Base-by-base conservation (phyloP, 306 rosid genomes). In the Arachis stenosperma region DNA sequence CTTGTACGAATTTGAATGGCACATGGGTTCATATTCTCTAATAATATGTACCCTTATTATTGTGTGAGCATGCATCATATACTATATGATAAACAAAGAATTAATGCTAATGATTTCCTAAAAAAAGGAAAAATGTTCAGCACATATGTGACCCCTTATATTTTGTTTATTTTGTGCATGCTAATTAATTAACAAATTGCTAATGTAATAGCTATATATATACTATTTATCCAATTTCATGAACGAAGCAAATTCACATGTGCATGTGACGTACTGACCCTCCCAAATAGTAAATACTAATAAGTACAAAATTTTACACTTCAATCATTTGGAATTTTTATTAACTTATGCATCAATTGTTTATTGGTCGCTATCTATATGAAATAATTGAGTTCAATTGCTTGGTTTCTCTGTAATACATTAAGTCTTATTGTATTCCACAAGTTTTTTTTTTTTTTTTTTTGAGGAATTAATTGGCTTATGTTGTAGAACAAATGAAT, bases 21-120 rank as follows among this genome's bases (percentile, higher is more conserved):
- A 78, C 86, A 85, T 83, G 86, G 80, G 48, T 69, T 81, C 65
- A 57, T 80, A 87, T 64, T 71, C 67, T 81, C 76, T 17, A 17
- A 17, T 17, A 17, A 17, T 17, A 17, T 17, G 17, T 17, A 17
- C 17, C 17, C 17, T 17, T 17, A 17, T 59, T 13, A 67, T 48
- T 61, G 46, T 41, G 65, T 40, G 54, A 62, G 39, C 80, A 71
- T 65, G 56, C 37, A 61, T 47, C 6, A 42, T 55, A 22, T 11
- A 41, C 72, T 48, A 43, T 7, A 3, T 9, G 6, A 8, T 58
- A 50, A 61, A 39, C 70, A 11, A 37, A 69, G 51, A 50, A 69
- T 29, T 48, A 63, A 57, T n/a, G 17, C 8, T 6, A 12, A 51
- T 51, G 2, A 42, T 10, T 8, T 10, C 12, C 8, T 46, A 46